Base-by-base conservation (phyloP, 306 rosid species). In the Quercus suber region DNA sequence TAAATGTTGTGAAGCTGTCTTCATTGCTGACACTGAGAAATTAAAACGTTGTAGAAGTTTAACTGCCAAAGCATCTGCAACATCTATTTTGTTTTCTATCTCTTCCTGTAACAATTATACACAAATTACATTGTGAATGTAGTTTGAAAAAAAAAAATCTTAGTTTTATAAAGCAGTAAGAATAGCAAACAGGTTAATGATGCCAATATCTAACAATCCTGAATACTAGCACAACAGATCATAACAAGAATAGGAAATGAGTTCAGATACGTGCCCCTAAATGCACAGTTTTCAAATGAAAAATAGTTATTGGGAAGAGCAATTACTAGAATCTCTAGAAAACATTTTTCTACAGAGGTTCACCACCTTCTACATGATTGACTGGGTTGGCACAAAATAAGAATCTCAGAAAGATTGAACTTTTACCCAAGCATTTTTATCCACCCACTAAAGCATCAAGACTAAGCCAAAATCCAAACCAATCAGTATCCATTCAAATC, bases 31-130 rank as follows among this genome's bases (percentile, higher is more conserved):
- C 43, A 74, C 90, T 6, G 98, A 95, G 75, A 84, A 84, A 81
- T 95, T 93, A 75, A 83, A 89, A n/a, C 98, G 94, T 77, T 90
- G 94, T 74, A 86, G 88, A 84, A 95, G 97, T 84, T 95, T 95
- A 77, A 80, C 84, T 45, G 96, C 92, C 84, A 93, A 78, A 56
- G 99, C 99, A 81, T 95, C 96, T 1, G 88, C 91, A 78, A 91
- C 90, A 80, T 95, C 96, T 71, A 91, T 90, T 87, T 88, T 85
- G 85, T 93, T 90, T 77, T 89, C 98, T 76, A 93, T 89, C 76
- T 91, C 97, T 87, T 90, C 99, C 99, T 95, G 91, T 77, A 69
- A 82, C 21, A 73, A 55, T 41, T 53, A 49, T 59, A 61, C 75
- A 58, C 76, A 19, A 73, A 87, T 72, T 75, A 56, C 27, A 77